Conservation (phyloP, 768 basidiomycete genomes). For the Kwoniella mangroviensis region DNA sequence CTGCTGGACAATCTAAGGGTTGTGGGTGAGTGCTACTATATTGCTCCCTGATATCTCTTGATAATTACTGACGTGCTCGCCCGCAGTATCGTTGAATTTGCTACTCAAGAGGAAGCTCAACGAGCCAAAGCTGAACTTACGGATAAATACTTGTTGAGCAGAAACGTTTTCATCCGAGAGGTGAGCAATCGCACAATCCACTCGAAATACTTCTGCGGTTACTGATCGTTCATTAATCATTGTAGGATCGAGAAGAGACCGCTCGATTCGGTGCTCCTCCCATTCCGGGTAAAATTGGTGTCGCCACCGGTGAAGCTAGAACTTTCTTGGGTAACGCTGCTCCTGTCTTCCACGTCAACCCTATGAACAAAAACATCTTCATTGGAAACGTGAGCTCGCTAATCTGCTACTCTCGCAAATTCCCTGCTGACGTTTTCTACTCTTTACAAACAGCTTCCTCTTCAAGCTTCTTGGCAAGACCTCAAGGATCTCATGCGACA, state of each 20-base stretch:
- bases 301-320: conserved; percentile 79
- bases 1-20: conserved; percentile 95
- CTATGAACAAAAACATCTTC: conserved; percentile 73
- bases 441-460: conserved; percentile 70
- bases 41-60: background rate
- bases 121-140: conserved; percentile 87
- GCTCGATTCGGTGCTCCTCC: conserved; percentile 94
- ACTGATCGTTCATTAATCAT: no score
- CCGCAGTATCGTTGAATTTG: conserved; percentile 90
- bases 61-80: background rate
- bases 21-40: conserved; percentile 78
- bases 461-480: conserved; percentile 99
- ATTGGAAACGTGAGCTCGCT: conserved; percentile 76
- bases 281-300: conserved; percentile 92
- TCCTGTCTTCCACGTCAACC: conserved; percentile 19
- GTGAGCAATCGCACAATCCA: no score
- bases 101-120: conserved; percentile 84
- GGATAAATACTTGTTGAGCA: conserved; percentile 85
- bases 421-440: background rate
- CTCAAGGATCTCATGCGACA: conserved; percentile 95
- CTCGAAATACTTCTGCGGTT: no score
- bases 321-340: conserved; percentile 37
- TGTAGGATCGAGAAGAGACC: conserved; percentile 95
- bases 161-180: conserved; percentile 95
- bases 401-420: background rate